These are phyloP conservation scores for Neospora caninum DNA, from an alignment of 169 alveolate species.

Conservation along the genomic window DNA sequence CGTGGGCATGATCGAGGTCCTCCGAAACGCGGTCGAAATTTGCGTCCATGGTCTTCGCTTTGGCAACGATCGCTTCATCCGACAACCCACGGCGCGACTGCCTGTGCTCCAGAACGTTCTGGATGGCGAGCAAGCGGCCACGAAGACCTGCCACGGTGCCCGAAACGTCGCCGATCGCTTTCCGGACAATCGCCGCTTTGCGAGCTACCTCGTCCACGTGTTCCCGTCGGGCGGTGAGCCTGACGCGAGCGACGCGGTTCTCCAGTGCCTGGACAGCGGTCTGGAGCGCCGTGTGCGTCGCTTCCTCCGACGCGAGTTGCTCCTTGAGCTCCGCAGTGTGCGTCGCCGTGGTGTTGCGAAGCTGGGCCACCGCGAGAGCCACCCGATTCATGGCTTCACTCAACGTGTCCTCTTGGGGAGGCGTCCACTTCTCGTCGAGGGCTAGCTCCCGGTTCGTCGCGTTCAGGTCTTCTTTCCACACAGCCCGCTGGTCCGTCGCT, in stretches of 20 bases:
- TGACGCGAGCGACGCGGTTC: background rate
- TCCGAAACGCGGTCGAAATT: background rate
- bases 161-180: background rate
- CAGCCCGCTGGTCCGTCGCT: background rate
- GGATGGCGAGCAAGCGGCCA: background rate
- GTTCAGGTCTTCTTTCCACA: background rate
- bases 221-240: background rate
- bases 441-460: background rate
- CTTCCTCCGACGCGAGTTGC: background rate
- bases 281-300: background rate
- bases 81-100: background rate
- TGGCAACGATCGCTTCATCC: background rate
- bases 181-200: background rate
- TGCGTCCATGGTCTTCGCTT: background rate
- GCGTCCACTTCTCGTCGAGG: background rate
- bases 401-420: background rate
- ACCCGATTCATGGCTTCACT: background rate
- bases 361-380: background rate
- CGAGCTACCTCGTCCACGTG: background rate
- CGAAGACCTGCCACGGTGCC: background rate
- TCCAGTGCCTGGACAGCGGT: background rate
- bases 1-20: background rate
- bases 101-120: background rate
- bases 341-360: background rate
- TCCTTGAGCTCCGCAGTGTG: background rate